phyloP scores from a whole-genome alignment of 306 rosid species.

The Quercus cerris region DNA sequence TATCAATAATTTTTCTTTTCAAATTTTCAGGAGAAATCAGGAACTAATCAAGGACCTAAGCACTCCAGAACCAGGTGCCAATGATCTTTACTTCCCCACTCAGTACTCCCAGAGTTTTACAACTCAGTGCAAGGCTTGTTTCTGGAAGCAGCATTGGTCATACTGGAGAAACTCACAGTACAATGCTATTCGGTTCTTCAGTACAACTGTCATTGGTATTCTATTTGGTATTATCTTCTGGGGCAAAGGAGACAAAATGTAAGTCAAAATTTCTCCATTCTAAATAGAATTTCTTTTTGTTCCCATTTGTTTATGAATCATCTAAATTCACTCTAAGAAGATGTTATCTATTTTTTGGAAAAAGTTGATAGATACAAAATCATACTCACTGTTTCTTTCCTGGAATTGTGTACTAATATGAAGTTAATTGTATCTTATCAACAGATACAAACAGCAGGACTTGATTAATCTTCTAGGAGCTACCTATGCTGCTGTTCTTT shows the following conservation, averaged over 20 bases:
- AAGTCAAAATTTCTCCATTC: conserved; percentile 5
- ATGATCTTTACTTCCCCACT: conserved; percentile 67
- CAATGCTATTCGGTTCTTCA: conserved; percentile 47
- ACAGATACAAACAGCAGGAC: conserved; percentile 52
- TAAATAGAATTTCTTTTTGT: background rate
- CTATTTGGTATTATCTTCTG: conserved; percentile 65
- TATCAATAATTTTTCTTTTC: background rate
- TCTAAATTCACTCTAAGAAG: background rate
- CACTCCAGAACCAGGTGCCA: conserved; percentile 44
- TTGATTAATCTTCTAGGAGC: conserved; percentile 59
- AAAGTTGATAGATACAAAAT: background rate
- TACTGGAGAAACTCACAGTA: conserved; percentile 71
- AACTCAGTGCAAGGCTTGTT: conserved; percentile 70
- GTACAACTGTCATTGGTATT: conserved; percentile 40
- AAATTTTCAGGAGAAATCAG: conserved; percentile 49
- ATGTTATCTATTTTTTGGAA: background rate
- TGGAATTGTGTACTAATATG: background rate
- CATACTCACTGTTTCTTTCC: background rate
- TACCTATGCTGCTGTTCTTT: conserved; percentile 56
- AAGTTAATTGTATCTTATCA: background rate
- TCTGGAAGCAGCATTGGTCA: conserved; percentile 81
- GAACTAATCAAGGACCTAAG: conserved; percentile 53
- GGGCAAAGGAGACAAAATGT: conserved; percentile 48
- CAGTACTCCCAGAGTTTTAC: conserved; percentile 53
- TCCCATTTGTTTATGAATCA: background rate